Percentiles rank a stretch among this genome's conserved stretches.
These are phyloP conservation scores for Potentilla sterilis DNA, from an alignment of 306 rosid genomes.

Conservation along the genomic window DNA sequence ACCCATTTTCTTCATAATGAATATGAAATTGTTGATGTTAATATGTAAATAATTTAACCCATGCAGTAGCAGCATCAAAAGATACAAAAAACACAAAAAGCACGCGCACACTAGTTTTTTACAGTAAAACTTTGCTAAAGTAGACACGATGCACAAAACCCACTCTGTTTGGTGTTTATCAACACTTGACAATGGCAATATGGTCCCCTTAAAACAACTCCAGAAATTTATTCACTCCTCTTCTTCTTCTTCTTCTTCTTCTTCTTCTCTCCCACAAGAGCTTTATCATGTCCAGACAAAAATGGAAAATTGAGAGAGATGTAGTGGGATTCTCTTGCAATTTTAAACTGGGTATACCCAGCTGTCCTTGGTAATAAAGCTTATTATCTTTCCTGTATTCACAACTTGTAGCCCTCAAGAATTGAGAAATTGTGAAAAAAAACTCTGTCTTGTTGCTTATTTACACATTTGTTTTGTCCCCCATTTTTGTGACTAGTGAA, in stretches of 20 bases:
- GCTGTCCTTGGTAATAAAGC: background rate
- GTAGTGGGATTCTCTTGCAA: constrained; percentile 20
- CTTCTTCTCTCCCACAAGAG: background rate
- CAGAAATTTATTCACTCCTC: constrained; percentile 8
- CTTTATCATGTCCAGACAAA: constrained; percentile 16
- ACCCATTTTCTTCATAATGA: background rate
- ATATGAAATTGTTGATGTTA: background rate
- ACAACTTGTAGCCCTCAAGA: background rate
- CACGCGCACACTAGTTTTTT: constrained; percentile 23
- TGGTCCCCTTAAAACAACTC: constrained; percentile 26
- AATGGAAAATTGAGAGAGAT: constrained; percentile 7
- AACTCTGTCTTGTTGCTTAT: background rate
- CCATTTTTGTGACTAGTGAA: background rate
- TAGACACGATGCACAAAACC: constrained; percentile 20
- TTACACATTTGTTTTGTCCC: background rate
- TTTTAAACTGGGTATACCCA: background rate
- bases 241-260: background rate
- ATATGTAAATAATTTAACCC: background rate
- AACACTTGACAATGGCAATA: constrained; percentile 4
- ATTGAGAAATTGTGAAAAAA: background rate
- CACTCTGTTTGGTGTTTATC: constrained; percentile 18
- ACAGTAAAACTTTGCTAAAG: constrained; percentile 16
- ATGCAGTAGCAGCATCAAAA: constrained; percentile 15
- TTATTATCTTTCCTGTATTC: background rate
- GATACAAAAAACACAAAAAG: constrained; percentile 9